Evolutionary conservation across 352 stramenopile genomes (phyloP), one percentile per base, ranked within the genome.

Genomic region (Halophytophthora polymorphica): DNA sequence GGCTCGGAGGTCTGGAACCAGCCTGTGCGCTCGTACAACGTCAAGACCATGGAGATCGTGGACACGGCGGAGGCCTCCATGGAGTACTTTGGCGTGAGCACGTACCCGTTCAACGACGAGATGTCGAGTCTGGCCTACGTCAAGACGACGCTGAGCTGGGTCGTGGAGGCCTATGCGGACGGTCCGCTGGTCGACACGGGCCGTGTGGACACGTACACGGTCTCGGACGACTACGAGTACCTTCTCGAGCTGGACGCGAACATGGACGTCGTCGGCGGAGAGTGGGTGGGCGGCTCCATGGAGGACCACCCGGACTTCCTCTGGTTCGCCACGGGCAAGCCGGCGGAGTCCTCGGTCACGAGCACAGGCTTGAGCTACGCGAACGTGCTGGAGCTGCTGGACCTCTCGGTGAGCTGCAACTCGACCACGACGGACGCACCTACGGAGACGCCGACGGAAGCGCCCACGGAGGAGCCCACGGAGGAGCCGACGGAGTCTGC

Each of bases 1-100:
- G 50, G 56, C 25, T 31, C 35, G 1, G 49, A 69, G 39, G 64
- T 83, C 15, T 82, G 71, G 68, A 82, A 82, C 56, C 63, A 75
- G 45, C 71, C 71, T 2, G 53, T 82, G n/a, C 47, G 56, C 29
- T 66, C 51, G 48, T 82, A 80, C 55, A 31, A 66, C 28, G 43
- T 76, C 15, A 1, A 39, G 23, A 15, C 17, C 28, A n/a, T n/a
- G n/a, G n/a, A n/a, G 12, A 6, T 49, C 13, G 37, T 41, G 8
- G 33, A 57, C 37, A 42, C 49, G 13, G 56, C 68, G n/a, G 15
- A 71, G 7, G 65, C 56, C 0, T 61, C 64, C 2, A 35, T 49
- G 37, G 31, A 57, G 37, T 70, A 57, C 45, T 76, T 59, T 35
- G 44, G 45, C 31, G 55, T 56, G 29, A 46, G 31, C n/a, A 54